These are phyloP conservation scores for Aspergillus sp. DNA, from an alignment of 2,329 filamentous ascomycete species.

Conservation along the genomic window DNA sequence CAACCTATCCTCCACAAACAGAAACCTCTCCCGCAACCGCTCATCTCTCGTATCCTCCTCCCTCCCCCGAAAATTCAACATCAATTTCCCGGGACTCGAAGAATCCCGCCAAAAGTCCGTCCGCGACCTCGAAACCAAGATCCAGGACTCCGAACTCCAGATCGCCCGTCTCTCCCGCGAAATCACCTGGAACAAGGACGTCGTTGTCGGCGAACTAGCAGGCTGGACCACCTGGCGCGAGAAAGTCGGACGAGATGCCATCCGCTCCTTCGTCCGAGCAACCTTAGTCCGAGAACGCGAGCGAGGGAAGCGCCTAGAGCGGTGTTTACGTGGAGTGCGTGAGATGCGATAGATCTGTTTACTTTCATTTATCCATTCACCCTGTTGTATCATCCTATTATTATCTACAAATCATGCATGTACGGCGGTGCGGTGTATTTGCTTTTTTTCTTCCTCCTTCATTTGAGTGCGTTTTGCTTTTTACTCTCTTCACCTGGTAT, in stretches of 20 bases:
- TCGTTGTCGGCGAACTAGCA: slow-evolving; percentile 86
- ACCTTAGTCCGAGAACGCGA: slow-evolving; percentile 81
- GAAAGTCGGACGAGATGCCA: slow-evolving; percentile 70
- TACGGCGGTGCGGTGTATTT: neutral
- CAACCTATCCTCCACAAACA: slow-evolving; percentile 72
- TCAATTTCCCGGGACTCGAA: slow-evolving; percentile 63
- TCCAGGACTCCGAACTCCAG: slow-evolving; percentile 69
- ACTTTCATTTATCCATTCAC: too few species aligned
- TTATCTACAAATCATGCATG: neutral
- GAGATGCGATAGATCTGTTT: slow-evolving; percentile 19
- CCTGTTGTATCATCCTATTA: neutral
- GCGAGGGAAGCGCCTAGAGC: slow-evolving; percentile 75
- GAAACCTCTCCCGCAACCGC: slow-evolving; percentile 75
- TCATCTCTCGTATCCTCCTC: slow-evolving; percentile 69
- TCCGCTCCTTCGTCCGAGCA: slow-evolving; percentile 72
- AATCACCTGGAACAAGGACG: slow-evolving; percentile 87
- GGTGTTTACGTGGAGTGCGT: slow-evolving; percentile 69
- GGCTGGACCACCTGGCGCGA: slow-evolving; percentile 92
- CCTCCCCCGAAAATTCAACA: slow-evolving; percentile 49
- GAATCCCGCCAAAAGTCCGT: slow-evolving; percentile 81
- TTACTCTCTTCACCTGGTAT: neutral
- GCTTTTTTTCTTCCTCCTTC: neutral
- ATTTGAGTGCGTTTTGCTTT: neutral
- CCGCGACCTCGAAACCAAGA: slow-evolving; percentile 81
- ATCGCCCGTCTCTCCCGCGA: slow-evolving; percentile 75